Conservation (phyloP, 176 grass and related monocot genomes). For the Typha latifolia region DNA sequence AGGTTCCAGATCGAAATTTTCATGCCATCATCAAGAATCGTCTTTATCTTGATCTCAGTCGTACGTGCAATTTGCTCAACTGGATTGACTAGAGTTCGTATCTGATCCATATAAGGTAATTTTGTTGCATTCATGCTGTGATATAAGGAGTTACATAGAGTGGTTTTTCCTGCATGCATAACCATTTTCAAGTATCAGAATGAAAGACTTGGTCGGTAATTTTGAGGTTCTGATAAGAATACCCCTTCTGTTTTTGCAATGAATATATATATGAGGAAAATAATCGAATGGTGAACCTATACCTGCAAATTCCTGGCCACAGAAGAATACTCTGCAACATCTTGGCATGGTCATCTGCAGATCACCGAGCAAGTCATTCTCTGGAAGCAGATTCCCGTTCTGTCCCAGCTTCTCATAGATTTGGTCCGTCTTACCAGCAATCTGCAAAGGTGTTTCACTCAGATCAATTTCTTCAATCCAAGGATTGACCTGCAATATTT, state of each 20-base stretch:
- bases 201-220: background rate
- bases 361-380: slow-evolving; percentile 51
- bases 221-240: too few species aligned
- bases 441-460: slow-evolving; percentile 62
- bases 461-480: slow-evolving; percentile 98
- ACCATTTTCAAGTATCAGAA: slow-evolving; percentile 23
- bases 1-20: slow-evolving; percentile 77
- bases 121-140: slow-evolving; percentile 50
- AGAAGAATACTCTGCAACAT: slow-evolving; percentile 65
- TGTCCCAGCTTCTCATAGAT: slow-evolving; percentile 90
- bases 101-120: slow-evolving; percentile 33
- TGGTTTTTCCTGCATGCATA: slow-evolving; percentile 69
- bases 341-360: slow-evolving; percentile 51
- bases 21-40: slow-evolving; percentile 50
- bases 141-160: slow-evolving; percentile 57
- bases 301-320: slow-evolving; percentile 66
- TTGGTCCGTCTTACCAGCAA: slow-evolving; percentile 39
- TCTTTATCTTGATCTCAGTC: slow-evolving; percentile 43
- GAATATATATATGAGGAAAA: background rate
- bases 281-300: background rate
- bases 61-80: slow-evolving; percentile 47
- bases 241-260: background rate
- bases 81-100: slow-evolving; percentile 38
- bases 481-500: slow-evolving; percentile 69
- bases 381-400: slow-evolving; percentile 46